Evolutionary conservation across 2,329 filamentous ascomycete genomes (phyloP).

Genomic region (Alternaria sp.): DNA sequence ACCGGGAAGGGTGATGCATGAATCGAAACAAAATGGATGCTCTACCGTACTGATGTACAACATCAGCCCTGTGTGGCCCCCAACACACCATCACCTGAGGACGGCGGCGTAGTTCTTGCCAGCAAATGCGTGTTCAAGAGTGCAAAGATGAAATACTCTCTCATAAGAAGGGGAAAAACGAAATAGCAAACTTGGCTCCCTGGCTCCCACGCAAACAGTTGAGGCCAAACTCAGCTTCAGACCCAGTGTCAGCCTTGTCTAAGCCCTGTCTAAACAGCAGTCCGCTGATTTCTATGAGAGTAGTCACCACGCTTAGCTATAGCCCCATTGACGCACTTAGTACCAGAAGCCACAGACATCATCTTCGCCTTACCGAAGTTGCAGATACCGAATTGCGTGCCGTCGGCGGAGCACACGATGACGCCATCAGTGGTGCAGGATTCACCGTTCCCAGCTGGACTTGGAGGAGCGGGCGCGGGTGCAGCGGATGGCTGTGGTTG

Average conservation of each 20-base stretch:
- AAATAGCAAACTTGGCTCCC: too few relatives aligned
- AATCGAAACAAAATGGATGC: neutral
- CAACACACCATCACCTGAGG: neutral
- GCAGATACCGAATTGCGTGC: constrained; percentile 53
- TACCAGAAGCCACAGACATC: constrained; percentile 55
- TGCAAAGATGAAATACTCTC: neutral
- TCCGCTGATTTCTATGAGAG: constrained; percentile 18
- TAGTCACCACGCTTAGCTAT: constrained; percentile 45
- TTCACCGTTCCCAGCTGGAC: constrained; percentile 12
- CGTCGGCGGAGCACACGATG: constrained; percentile 50
- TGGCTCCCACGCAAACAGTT: too few relatives aligned
- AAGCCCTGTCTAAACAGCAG: constrained; percentile 1
- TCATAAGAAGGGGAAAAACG: neutral
- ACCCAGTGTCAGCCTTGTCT: neutral
- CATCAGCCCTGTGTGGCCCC: neutral
- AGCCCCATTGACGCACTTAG: constrained; percentile 51
- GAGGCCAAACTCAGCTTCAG: too few relatives aligned
- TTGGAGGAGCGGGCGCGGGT: constrained; percentile 4
- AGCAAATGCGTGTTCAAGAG: neutral
- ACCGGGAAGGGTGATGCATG: neutral
- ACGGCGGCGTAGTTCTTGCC: neutral
- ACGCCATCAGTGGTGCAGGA: constrained; percentile 49
- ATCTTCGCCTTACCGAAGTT: constrained; percentile 51
- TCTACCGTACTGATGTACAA: neutral
- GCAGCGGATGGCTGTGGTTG: neutral